Evolutionary conservation across 257 asterid species (phyloP).

Genomic region (Lycium ferocissimum): DNA sequence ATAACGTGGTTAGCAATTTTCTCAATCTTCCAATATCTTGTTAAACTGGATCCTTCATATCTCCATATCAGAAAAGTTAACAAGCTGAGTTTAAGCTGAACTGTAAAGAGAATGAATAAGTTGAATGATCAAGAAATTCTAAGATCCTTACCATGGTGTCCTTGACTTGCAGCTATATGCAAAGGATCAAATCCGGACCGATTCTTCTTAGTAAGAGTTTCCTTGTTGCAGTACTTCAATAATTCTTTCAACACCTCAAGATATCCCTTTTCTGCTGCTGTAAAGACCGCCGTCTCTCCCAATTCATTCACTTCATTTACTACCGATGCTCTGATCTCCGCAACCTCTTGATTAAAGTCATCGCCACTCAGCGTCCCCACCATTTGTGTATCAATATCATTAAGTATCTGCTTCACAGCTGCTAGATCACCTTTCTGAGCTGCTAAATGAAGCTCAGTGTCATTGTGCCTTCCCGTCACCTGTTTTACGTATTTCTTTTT

Average conservation of each 20-base stretch:
- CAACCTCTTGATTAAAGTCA: slow-evolving; percentile 58
- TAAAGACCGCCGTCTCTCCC: slow-evolving; percentile 54
- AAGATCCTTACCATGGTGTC: slow-evolving; percentile 51
- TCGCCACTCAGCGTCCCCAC: slow-evolving; percentile 52
- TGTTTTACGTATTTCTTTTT: slow-evolving; percentile 63
- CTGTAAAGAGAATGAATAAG: background rate
- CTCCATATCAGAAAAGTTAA: background rate
- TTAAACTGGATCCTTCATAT: background rate
- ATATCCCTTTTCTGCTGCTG: slow-evolving; percentile 60
- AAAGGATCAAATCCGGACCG: slow-evolving; percentile 54
- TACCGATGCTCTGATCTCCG: slow-evolving; percentile 57
- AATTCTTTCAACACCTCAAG: slow-evolving; percentile 58
- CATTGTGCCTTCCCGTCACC: slow-evolving; percentile 64
- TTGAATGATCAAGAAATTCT: background rate
- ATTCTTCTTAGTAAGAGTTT: slow-evolving; percentile 54
- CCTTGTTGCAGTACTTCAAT: slow-evolving; percentile 51
- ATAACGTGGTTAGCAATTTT: background rate
- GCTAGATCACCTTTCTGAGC: slow-evolving; percentile 60
- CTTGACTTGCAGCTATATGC: slow-evolving; percentile 59
- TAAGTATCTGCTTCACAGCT: slow-evolving; percentile 52
- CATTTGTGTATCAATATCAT: slow-evolving; percentile 54
- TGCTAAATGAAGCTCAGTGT: slow-evolving; percentile 61
- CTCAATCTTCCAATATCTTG: background rate
- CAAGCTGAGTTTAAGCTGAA: background rate
- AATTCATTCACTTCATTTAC: slow-evolving; percentile 59